phyloP scores from a whole-genome alignment of 257 asterid genomes.

The Gardenia jasminoides region DNA sequence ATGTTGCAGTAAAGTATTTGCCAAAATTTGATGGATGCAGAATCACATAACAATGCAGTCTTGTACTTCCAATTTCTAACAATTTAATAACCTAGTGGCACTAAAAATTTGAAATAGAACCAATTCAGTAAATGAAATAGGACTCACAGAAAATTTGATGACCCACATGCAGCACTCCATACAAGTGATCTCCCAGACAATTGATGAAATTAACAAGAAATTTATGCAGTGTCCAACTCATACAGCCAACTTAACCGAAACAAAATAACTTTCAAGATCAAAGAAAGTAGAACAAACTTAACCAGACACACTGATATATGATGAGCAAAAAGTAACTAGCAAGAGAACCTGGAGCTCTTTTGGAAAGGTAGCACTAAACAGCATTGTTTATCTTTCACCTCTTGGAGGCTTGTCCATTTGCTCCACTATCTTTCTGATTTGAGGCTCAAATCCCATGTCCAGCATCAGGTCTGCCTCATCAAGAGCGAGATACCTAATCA shows the following conservation, averaged over 20 bases:
- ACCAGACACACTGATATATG: background rate
- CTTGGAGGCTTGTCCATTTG: slow-evolving; percentile 94
- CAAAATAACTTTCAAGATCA: no score
- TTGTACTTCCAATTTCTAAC: no score
- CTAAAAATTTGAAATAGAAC: background rate
- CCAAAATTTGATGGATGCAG: no score
- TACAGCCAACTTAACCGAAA: background rate
- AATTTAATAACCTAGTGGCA: no score
- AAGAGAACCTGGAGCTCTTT: slow-evolving; percentile 75
- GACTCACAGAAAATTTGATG: background rate
- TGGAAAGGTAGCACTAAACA: slow-evolving; percentile 92
- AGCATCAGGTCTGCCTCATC: slow-evolving; percentile 96
- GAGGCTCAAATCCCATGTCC: slow-evolving; percentile 98
- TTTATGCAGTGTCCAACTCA: background rate
- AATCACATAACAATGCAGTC: no score
- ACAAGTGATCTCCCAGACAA: background rate
- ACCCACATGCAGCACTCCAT: background rate
- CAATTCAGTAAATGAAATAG: no score
- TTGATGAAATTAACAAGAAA: background rate
- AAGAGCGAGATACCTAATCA: slow-evolving; percentile 85
- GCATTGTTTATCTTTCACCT: slow-evolving; percentile 88
- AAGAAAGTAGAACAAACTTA: background rate
- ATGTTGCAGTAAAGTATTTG: no score
- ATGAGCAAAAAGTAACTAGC: background rate
- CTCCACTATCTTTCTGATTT: slow-evolving; percentile 85